These are phyloP conservation scores for Leccinum pellstonianum DNA, from an alignment of 768 basidiomycete species.

Conservation along the genomic window DNA sequence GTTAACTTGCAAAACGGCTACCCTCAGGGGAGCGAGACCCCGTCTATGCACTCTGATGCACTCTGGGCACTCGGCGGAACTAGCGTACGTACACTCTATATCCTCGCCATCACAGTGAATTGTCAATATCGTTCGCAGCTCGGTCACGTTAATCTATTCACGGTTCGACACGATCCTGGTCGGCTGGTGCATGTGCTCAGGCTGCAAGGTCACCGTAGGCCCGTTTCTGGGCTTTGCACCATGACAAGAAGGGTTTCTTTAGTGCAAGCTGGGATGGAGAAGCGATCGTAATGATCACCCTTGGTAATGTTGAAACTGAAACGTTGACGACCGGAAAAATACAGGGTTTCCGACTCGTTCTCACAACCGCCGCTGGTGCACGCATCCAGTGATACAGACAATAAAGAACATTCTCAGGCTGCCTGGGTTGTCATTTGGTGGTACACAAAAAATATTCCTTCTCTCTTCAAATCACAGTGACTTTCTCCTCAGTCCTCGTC, in stretches of 20 bases:
- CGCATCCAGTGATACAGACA: too few species aligned
- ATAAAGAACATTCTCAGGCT: too few species aligned
- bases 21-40: slow-evolving; percentile 47
- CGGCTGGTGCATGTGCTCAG: slow-evolving; percentile 64
- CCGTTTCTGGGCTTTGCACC: slow-evolving; percentile 79
- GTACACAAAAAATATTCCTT: too few species aligned
- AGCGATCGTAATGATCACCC: slow-evolving; percentile 59
- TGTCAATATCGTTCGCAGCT: slow-evolving; percentile 45
- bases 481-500: too few species aligned
- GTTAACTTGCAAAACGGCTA: slow-evolving; percentile 23
- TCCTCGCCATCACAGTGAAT: slow-evolving; percentile 18
- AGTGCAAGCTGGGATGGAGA: slow-evolving; percentile 96
- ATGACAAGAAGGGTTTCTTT: slow-evolving; percentile 82
- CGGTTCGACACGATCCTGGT: slow-evolving; percentile 90
- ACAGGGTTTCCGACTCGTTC: too few species aligned
- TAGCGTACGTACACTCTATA: slow-evolving; percentile 52
- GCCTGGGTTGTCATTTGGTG: too few species aligned
- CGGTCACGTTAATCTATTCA: slow-evolving; percentile 92
- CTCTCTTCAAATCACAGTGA: too few species aligned
- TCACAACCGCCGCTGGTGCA: too few species aligned
- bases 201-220: slow-evolving; percentile 67
- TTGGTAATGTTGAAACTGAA: neutral
- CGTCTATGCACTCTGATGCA: slow-evolving; percentile 86
- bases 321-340: too few species aligned
- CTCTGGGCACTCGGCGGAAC: slow-evolving; percentile 90